Evolutionary conservation across 2,329 filamentous ascomycete genomes (phyloP).

Genomic region (Neoarthrinium moseri): DNA sequence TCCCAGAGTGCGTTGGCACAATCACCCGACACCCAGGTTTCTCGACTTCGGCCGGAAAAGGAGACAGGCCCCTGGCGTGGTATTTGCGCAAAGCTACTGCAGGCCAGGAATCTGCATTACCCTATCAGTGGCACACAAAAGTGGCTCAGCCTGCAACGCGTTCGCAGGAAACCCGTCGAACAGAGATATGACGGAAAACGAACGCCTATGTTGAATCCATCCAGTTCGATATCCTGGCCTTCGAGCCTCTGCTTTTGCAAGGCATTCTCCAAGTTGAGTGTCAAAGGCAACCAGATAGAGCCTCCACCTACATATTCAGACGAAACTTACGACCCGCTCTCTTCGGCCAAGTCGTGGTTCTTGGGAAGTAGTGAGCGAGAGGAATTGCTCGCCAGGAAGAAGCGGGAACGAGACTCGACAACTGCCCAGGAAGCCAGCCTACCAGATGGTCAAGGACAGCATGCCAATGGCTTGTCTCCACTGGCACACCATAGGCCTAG

Average conservation of each 20-base stretch:
- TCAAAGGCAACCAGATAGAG: conserved; percentile 38
- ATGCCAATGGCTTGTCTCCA: conserved; percentile 51
- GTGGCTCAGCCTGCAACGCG: conserved; percentile 52
- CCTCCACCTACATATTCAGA: conserved; percentile 34
- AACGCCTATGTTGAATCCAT: conserved; percentile 33
- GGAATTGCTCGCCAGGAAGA: conserved; percentile 45
- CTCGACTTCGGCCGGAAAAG: conserved; percentile 38
- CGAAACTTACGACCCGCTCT: conserved; percentile 48
- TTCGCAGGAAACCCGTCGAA: conserved; percentile 42
- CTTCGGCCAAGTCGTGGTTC: conserved; percentile 49
- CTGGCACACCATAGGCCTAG: conserved; percentile 48
- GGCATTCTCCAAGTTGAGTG: conserved; percentile 38
- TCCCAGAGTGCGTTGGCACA: conserved; percentile 40
- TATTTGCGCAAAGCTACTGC: conserved; percentile 49
- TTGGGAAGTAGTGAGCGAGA: conserved; percentile 42
- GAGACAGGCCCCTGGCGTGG: conserved; percentile 48
- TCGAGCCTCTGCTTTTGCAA: conserved; percentile 52
- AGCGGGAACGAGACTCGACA: conserved; percentile 46
- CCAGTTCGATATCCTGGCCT: conserved; percentile 54
- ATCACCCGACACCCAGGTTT: conserved; percentile 52
- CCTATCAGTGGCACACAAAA: conserved; percentile 36
- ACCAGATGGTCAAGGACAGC: conserved; percentile 38
- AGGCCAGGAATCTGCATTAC: conserved; percentile 47
- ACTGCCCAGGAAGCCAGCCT: conserved; percentile 41
- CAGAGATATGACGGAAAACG: conserved; percentile 40